A percentile compares a stretch with the other conserved stretches of the same genome.
phyloP scores from a whole-genome alignment of 805 yeast species.

The Pichia insulana region DNA sequence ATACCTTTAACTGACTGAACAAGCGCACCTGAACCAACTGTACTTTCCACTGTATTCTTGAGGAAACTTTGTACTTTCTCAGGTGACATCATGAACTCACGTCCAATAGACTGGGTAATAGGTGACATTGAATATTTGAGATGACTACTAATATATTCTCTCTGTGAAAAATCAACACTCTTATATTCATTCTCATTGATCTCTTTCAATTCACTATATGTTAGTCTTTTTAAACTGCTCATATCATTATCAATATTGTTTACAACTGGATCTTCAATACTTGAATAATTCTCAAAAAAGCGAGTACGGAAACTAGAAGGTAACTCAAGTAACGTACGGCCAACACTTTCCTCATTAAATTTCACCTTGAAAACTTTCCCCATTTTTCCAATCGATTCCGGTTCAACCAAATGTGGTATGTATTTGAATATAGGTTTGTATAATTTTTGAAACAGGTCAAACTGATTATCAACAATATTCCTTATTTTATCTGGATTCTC shows the following conservation, averaged over 20 bases:
- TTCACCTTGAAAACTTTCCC: slow-evolving; percentile 20
- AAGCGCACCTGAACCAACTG: slow-evolving; percentile 62
- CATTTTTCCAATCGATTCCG: slow-evolving; percentile 11
- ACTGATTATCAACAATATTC: slow-evolving; percentile 79
- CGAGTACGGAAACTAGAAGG: slow-evolving; percentile 42
- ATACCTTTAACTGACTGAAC: slow-evolving; percentile 77
- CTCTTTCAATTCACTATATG: background rate
- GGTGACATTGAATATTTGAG: slow-evolving; percentile 9
- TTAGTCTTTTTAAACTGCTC: background rate
- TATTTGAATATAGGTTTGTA: slow-evolving; percentile 58
- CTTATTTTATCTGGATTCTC: slow-evolving; percentile 85
- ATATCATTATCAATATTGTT: background rate
- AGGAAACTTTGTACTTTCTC: background rate
- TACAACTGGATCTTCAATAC: slow-evolving; percentile 5
- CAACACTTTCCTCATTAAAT: slow-evolving; percentile 27
- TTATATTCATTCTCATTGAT: background rate
- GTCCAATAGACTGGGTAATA: background rate
- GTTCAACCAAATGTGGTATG: slow-evolving; percentile 26
- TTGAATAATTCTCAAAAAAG: slow-evolving; percentile 25
- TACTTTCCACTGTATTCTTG: slow-evolving; percentile 35
- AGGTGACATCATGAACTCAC: background rate
- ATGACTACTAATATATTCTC: slow-evolving; percentile 27
- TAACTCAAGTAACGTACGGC: slow-evolving; percentile 38
- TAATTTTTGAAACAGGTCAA: slow-evolving; percentile 54
- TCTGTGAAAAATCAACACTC: slow-evolving; percentile 11